These are phyloP conservation scores for Fusarium temperatum DNA, from an alignment of 2,329 filamentous ascomycete species.

Conservation along the genomic window DNA sequence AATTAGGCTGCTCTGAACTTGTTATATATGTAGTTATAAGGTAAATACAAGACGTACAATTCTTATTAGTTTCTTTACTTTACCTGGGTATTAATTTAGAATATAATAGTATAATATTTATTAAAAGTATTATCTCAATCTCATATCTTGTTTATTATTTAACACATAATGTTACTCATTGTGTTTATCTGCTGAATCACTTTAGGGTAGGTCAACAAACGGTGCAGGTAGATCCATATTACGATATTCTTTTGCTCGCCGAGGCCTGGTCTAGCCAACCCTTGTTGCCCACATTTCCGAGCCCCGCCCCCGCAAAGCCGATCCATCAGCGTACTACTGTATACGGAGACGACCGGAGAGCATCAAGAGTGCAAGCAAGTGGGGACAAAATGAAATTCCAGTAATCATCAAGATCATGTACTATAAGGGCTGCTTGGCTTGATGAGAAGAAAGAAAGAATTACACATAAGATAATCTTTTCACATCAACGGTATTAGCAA, in stretches of 20 bases:
- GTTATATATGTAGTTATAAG: fast-evolving
- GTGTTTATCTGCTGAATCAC: fast-evolving
- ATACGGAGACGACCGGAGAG: background rate
- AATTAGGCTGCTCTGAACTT: fast-evolving
- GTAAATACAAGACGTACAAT: fast-evolving
- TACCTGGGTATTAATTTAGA: fast-evolving
- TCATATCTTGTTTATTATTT: background rate
- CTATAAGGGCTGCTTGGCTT: background rate
- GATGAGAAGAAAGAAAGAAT: background rate
- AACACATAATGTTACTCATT: background rate
- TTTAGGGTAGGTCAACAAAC: background rate
- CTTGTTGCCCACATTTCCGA: background rate
- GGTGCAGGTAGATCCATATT: no score
- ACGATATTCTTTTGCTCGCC: background rate
- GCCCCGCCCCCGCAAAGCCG: background rate
- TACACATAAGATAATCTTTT: fast-evolving
- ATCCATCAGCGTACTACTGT: fast-evolving
- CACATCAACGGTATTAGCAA: background rate
- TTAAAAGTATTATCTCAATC: background rate
- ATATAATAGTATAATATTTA: fast-evolving
- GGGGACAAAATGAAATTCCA: background rate
- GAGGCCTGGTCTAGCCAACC: background rate
- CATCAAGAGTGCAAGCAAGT: fast-evolving
- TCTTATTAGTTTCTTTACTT: fast-evolving
- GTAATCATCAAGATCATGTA: background rate